Conservation (phyloP, 805 yeast species). For the Nakazawaea siamensis region DNA sequence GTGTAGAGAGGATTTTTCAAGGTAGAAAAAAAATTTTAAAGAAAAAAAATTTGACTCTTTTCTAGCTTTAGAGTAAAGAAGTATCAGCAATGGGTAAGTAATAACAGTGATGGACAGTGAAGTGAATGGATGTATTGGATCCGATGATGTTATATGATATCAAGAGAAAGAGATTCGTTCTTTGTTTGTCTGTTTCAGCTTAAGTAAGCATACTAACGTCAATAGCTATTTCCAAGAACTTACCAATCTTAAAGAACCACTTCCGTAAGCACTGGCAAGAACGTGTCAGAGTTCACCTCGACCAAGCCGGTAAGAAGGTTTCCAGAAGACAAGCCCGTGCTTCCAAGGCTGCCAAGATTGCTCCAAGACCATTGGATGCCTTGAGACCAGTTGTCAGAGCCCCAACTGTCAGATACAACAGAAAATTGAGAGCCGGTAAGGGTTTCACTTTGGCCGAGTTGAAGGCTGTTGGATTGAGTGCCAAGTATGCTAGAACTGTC, state of each 20-base stretch:
- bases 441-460: constrained; percentile 98
- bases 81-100: too few species aligned
- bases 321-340: constrained; percentile 95
- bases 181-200: too few species aligned
- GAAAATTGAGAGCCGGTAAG: constrained; percentile 99
- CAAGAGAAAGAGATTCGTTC: too few species aligned
- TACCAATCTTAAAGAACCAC: constrained; percentile 98
- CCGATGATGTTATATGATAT: too few species aligned
- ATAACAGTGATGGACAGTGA: too few species aligned
- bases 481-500: constrained; percentile 95
- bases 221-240: constrained; percentile 95
- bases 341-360: constrained; percentile 86
- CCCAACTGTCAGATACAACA: constrained; percentile 98
- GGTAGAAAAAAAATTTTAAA: too few species aligned
- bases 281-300: constrained; percentile 98
- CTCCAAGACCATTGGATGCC: constrained; percentile 96
- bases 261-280: constrained; percentile 99
- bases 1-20: too few species aligned
- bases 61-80: too few species aligned
- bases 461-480: constrained; percentile 92
- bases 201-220: neutral
- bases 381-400: constrained; percentile 98
- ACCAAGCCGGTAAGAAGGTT: constrained; percentile 99
- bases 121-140: too few species aligned
- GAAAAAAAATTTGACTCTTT: too few species aligned